These are phyloP conservation scores for Lachancea meyersii DNA, from an alignment of 805 yeast species.

Conservation along the genomic window DNA sequence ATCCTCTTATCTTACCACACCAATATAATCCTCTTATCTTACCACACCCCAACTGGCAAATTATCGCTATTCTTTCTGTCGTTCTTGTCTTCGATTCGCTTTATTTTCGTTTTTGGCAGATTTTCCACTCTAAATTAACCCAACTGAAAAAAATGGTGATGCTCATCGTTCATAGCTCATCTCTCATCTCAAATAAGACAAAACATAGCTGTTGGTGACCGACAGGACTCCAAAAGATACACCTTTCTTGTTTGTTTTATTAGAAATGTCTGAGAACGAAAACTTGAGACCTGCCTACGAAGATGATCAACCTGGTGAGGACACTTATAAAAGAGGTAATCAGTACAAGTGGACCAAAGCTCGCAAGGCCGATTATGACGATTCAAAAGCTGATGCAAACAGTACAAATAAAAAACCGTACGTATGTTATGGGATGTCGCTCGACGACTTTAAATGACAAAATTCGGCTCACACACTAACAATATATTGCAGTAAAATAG, in stretches of 20 bases:
- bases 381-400: constrained; percentile 14
- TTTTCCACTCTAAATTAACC: no score
- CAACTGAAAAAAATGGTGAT: background rate
- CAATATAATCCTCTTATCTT: no score
- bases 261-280: constrained; percentile 10
- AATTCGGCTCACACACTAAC: background rate
- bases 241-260: no score
- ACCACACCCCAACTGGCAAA: no score
- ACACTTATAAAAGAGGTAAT: constrained; percentile 39
- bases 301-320: constrained; percentile 36
- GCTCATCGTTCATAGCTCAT: constrained; percentile 1
- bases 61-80: no score
- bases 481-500: constrained; percentile 13
- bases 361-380: constrained; percentile 25
- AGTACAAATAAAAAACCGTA: constrained; percentile 21
- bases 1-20: no score
- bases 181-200: background rate
- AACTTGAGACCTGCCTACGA: constrained; percentile 25
- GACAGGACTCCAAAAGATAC: background rate
- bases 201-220: background rate
- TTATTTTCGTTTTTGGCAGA: no score
- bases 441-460: background rate
- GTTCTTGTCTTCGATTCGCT: no score
- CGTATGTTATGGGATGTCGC: constrained; percentile 13
- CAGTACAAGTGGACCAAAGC: constrained; percentile 33